phyloP scores from a whole-genome alignment of 495 filamentous ascomycete species.

The Penicillium ucsense region DNA sequence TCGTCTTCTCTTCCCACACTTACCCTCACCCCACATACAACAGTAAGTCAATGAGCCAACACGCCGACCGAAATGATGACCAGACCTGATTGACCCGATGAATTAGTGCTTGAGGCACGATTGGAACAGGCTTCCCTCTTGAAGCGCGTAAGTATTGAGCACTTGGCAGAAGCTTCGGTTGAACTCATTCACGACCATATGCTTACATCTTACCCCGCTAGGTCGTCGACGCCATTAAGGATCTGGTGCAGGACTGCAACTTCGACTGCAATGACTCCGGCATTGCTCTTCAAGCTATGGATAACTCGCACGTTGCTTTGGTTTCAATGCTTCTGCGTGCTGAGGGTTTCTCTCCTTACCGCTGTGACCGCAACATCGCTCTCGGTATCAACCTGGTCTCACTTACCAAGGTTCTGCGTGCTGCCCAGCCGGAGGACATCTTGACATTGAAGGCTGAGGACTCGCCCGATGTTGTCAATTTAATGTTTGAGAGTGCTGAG shows the following conservation, averaged over 20 bases:
- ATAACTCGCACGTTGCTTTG: constrained; percentile 98
- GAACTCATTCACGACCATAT: neutral
- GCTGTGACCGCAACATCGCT: constrained; percentile 97
- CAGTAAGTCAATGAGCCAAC: constrained; percentile 21
- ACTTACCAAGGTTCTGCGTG: constrained; percentile 93
- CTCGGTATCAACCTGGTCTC: constrained; percentile 95
- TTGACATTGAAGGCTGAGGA: constrained; percentile 96
- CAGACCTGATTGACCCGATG: constrained; percentile 7
- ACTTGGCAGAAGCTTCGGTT: too few species aligned
- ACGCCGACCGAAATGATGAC: constrained; percentile 7
- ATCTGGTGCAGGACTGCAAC: constrained; percentile 99
- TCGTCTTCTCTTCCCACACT: neutral
- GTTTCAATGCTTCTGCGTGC: constrained; percentile 98
- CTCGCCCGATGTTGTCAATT: constrained; percentile 86
- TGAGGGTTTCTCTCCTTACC: constrained; percentile 91
- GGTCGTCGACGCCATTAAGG: constrained; percentile 99
- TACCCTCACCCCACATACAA: constrained; percentile 16
- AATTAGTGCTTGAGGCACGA: constrained; percentile 87
- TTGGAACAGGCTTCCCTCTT: constrained; percentile 88
- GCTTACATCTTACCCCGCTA: constrained; percentile 23
- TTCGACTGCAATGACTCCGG: constrained; percentile 99
- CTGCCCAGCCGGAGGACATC: constrained; percentile 89
- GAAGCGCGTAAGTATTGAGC: constrained; percentile 65
- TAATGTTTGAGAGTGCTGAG: constrained; percentile 87
- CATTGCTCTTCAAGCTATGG: constrained; percentile 98